A percentile compares a stretch with the other conserved stretches of the same genome.
phyloP scores from a whole-genome alignment of 2,329 filamentous ascomycete genomes.

The Sclerotinia spermophila region DNA sequence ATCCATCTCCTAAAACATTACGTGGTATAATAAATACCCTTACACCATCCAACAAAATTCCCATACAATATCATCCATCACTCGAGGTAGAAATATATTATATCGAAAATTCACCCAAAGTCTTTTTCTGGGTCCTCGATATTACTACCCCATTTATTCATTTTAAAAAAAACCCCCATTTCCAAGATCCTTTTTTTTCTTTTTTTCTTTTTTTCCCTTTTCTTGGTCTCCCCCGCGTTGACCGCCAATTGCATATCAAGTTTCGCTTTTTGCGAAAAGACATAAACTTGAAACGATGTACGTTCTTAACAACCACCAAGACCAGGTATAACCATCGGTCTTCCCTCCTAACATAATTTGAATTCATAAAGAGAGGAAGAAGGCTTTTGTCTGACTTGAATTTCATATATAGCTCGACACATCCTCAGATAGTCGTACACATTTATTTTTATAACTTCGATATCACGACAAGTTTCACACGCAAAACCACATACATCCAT shows the following conservation, averaged over 20 bases:
- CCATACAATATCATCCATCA: neutral
- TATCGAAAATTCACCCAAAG: constrained; percentile 6
- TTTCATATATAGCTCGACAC: neutral
- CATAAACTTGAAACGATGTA: constrained; percentile 19
- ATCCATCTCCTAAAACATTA: neutral
- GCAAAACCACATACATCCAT: neutral
- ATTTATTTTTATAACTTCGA: neutral
- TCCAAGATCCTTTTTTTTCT: neutral
- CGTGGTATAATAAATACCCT: too few relatives aligned
- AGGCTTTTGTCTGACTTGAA: constrained; percentile 1
- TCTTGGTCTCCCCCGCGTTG: constrained; percentile 10
- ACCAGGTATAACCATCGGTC: constrained; percentile 7
- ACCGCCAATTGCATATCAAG: constrained; percentile 8
- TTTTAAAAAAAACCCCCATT: constrained; percentile 4
- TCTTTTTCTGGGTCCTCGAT: neutral
- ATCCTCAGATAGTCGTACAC: neutral
- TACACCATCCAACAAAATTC: neutral
- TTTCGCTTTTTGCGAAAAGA: constrained; percentile 15
- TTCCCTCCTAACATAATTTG: constrained; percentile 14
- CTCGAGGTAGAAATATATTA: neutral
- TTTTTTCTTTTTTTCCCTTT: too few relatives aligned
- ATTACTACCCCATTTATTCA: constrained; percentile 8
- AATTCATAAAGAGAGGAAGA: constrained; percentile 18
- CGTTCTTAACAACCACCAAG: constrained; percentile 5
- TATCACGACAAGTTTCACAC: neutral